A percentile compares a stretch with the other conserved stretches of the same genome.
Evolutionary conservation across 192 early-diverging fungal species (phyloP).

Genomic region (Tieghemiomyces parasiticus): DNA sequence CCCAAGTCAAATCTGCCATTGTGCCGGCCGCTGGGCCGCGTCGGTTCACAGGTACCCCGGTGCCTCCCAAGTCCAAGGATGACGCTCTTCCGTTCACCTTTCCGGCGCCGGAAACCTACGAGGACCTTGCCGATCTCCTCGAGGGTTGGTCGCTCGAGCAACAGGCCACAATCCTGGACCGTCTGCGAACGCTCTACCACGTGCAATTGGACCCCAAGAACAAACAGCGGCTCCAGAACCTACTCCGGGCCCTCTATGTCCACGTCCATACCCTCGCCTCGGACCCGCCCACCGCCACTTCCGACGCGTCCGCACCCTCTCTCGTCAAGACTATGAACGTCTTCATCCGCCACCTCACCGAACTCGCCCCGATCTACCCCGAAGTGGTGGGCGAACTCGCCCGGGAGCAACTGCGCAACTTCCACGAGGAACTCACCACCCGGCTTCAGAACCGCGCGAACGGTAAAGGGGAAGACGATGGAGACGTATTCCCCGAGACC

Average conservation of each 20-base stretch:
- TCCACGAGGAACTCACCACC: constrained; percentile 29
- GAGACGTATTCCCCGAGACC: constrained; percentile 25
- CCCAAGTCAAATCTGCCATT: not conserved
- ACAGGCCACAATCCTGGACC: constrained; percentile 54
- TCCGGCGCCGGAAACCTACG: constrained; percentile 55
- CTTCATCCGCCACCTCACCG: constrained; percentile 42
- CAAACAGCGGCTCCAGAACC: constrained; percentile 48
- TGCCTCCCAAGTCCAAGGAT: constrained; percentile 5
- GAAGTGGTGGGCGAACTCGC: constrained; percentile 40
- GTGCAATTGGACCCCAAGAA: constrained; percentile 71
- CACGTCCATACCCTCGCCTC: constrained; percentile 48
- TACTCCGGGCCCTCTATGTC: constrained; percentile 52
- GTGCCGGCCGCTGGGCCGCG: not conserved
- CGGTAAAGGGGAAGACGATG: no score
- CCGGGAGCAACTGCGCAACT: constrained; percentile 32
- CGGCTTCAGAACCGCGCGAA: constrained; percentile 11
- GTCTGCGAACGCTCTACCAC: constrained; percentile 72
- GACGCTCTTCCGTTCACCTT: constrained; percentile 73
- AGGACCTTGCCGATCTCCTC: constrained; percentile 51
- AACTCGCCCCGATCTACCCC: constrained; percentile 41
- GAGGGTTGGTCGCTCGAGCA: constrained; percentile 46
- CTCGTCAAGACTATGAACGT: constrained; percentile 32
- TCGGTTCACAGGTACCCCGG: not conserved
- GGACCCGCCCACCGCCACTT: no score
- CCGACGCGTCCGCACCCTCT: constrained; percentile 35